Evolutionary conservation across 441 rosid genomes (phyloP), one percentile per base, ranked within the genome.

Genomic region (Flueggea neowawraea): DNA sequence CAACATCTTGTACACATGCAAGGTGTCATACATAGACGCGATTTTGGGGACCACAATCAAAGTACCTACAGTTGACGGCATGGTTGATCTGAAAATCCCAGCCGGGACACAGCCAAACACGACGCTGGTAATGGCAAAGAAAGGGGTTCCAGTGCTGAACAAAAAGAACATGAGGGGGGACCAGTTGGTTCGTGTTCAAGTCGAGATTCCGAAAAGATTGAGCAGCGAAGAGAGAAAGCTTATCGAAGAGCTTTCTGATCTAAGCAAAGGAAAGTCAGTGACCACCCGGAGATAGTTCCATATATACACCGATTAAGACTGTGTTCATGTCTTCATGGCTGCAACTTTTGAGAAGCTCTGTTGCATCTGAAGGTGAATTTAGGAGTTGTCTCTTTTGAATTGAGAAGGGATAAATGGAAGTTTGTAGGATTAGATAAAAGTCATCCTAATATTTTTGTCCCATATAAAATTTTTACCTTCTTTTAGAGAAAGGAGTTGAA

Each of bases 21-120:
- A 95, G 74, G 88, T 95, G 55, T 91, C 96, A 1, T 95, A 91
- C 61, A 75, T 86, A 32, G 97, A 95, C 61, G 99, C 98, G 9
- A 95, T 95, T 54, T 58, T 95, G 71, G 98, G 99, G 43, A 88
- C 98, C 12, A 82, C 84, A 3, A 72, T 89, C 68, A 89, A 84
- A 72, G 99, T 95, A 44, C 98, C 98, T 0, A 95, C 95, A 0
- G 96, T 95, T 12, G 99, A 95, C 73, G 99, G 95, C 16, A 80
- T 77, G 82, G 98, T 89, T 13, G 99, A 95, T 76, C 68, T 91
- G 79, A 95, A 85, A 86, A 83, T 91, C 67, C 99, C 98, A 0
- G 83, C 89, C 0, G 99, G 99, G 43, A 89, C 98, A 2, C 98
- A 95, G 56, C 99, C 99, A 0, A 91, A 85, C 70, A 89, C 96